Evolutionary conservation across 768 basidiomycete species (phyloP).

Genomic region (Lentinula sp.): DNA sequence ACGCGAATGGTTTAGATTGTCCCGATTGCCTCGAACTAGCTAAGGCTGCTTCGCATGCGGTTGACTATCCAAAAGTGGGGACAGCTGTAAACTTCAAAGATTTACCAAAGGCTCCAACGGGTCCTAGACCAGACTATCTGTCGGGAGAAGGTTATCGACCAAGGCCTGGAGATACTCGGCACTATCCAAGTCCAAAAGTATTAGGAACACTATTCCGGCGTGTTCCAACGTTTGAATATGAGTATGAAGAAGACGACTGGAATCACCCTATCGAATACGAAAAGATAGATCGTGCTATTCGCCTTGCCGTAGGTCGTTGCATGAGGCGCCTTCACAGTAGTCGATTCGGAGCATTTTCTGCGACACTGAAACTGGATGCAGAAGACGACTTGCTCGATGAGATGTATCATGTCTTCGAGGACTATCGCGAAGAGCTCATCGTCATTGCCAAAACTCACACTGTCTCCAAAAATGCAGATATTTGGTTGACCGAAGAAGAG

Average conservation of each 20-base stretch:
- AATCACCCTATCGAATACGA: neutral
- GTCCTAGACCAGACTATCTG: slow-evolving; percentile 35
- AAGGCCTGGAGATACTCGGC: slow-evolving; percentile 11
- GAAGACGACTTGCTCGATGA: neutral
- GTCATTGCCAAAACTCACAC: slow-evolving; percentile 3
- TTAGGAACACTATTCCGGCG: slow-evolving; percentile 31
- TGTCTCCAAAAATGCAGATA: neutral
- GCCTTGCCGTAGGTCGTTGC: neutral
- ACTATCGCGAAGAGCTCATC: slow-evolving; percentile 2
- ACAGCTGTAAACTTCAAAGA: slow-evolving; percentile 27
- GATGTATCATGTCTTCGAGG: slow-evolving; percentile 4
- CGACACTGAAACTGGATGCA: neutral
- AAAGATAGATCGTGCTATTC: neutral
- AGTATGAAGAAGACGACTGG: neutral
- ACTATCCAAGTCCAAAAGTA: slow-evolving; percentile 35
- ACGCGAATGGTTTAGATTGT: slow-evolving; percentile 27
- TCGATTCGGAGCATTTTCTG: neutral
- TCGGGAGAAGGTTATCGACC: slow-evolving; percentile 14
- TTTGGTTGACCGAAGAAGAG: neutral
- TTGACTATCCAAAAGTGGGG: slow-evolving; percentile 43
- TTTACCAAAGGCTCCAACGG: slow-evolving; percentile 23
- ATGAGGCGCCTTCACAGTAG: neutral
- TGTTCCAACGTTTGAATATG: slow-evolving; percentile 2
- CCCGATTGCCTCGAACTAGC: slow-evolving; percentile 34
- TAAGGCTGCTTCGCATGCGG: slow-evolving; percentile 38